Evolutionary conservation across 371 early-diverging fungal species (phyloP).

Genomic region (Catenaria anguillulae): DNA sequence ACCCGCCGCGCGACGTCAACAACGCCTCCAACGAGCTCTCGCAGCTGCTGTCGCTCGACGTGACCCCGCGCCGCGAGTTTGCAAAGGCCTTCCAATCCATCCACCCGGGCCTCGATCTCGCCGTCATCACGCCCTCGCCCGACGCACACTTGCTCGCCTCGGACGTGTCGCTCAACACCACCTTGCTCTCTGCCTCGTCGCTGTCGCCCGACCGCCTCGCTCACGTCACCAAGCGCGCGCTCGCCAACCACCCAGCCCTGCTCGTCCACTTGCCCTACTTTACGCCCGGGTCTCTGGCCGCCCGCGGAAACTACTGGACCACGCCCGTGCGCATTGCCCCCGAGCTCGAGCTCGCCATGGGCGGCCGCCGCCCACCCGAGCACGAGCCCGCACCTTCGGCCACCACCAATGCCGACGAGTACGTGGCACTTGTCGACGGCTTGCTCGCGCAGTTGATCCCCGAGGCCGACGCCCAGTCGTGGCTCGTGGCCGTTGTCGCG

Average conservation of each 20-base stretch:
- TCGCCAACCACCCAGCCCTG: not conserved
- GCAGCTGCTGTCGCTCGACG: not conserved
- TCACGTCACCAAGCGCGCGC: not conserved
- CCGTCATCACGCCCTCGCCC: not conserved
- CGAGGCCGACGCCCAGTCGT: not conserved
- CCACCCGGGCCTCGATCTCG: not conserved
- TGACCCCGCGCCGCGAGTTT: not conserved
- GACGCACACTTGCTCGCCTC: not conserved
- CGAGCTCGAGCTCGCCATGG: not conserved
- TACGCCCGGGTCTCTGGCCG: not conserved
- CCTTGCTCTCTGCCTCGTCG: not conserved
- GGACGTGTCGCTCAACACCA: not conserved
- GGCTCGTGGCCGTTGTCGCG: not conserved
- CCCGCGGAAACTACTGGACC: no score
- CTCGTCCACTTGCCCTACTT: conserved; percentile 1
- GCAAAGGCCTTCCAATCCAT: not conserved
- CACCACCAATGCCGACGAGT: not conserved
- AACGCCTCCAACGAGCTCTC: not conserved
- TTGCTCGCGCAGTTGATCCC: not conserved
- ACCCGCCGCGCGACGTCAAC: not conserved
- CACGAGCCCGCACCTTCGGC: not conserved
- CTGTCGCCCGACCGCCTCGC: not conserved
- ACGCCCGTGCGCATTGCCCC: not conserved
- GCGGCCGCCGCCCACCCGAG: not conserved
- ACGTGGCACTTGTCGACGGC: not conserved